These are phyloP conservation scores for grape (Vitis vinifera) DNA, from an alignment of 164 flowering plant genomes.

Conservation along the genomic window DNA sequence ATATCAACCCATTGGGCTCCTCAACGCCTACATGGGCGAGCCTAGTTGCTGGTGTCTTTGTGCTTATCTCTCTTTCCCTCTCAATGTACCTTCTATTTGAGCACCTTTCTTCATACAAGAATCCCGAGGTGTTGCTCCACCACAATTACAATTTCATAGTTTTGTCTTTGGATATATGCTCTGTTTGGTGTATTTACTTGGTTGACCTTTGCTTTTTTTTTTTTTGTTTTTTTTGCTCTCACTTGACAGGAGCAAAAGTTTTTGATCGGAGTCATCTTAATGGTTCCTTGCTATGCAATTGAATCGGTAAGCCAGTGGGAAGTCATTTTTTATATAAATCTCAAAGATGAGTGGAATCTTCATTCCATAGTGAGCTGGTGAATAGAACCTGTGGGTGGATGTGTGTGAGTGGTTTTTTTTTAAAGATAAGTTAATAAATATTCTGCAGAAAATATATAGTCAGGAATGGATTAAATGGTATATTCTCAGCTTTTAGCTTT, in stretches of 20 bases:
- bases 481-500: too few relatives aligned
- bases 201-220: not conserved
- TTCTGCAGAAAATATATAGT: too few relatives aligned
- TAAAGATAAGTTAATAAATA: too few relatives aligned
- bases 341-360: too few relatives aligned
- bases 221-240: not conserved
- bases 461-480: too few relatives aligned
- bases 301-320: conserved; percentile 70
- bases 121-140: conserved; percentile 61
- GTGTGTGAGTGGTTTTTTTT: too few relatives aligned
- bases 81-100: conserved; percentile 68
- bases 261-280: conserved; percentile 82
- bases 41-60: conserved; percentile 45
- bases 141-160: not conserved
- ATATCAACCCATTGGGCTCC: conserved; percentile 19
- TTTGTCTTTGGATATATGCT: not conserved
- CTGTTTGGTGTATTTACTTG: not conserved
- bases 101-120: conserved; percentile 75
- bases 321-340: too few relatives aligned
- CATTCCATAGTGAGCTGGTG: too few relatives aligned
- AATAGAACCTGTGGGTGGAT: too few relatives aligned
- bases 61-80: conserved; percentile 49
- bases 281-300: conserved; percentile 94
- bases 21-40: conserved; percentile 62
- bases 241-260: conserved; percentile 88